Evolutionary conservation across 2,329 filamentous ascomycete genomes (phyloP).

Genomic region (Pyrenochaeta sp.): DNA sequence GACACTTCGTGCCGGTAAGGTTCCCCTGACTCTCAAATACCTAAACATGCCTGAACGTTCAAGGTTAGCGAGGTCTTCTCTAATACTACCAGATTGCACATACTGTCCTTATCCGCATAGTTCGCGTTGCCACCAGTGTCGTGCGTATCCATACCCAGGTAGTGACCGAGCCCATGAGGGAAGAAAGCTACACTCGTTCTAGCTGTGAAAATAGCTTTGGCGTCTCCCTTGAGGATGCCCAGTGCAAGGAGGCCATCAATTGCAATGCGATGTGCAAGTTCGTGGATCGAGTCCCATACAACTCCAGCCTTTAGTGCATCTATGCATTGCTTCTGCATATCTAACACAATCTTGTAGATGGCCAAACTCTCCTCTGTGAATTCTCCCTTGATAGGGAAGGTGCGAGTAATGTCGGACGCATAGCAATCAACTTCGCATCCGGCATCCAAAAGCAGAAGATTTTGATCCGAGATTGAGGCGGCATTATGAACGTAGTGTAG

Average conservation of each 20-base stretch:
- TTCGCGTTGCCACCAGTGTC: conserved; percentile 59
- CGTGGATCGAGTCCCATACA: conserved; percentile 81
- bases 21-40: conserved; percentile 81
- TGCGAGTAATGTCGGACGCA: conserved; percentile 74
- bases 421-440: conserved; percentile 66
- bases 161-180: conserved; percentile 60
- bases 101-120: conserved; percentile 73
- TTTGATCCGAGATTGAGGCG: conserved; percentile 62
- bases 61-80: too few species aligned
- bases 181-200: conserved; percentile 59
- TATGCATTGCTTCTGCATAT: conserved; percentile 86
- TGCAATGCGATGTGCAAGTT: conserved; percentile 79
- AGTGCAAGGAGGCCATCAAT: conserved; percentile 79
- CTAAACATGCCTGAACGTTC: too few species aligned
- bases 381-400: conserved; percentile 77
- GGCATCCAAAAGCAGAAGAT: conserved; percentile 84
- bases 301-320: conserved; percentile 75
- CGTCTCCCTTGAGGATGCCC: conserved; percentile 73
- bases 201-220: conserved; percentile 55
- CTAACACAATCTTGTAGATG: conserved; percentile 83
- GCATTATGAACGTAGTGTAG: conserved; percentile 78
- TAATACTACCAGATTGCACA: too few species aligned
- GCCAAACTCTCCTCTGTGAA: conserved; percentile 50
- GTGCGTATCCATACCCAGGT: conserved; percentile 62
- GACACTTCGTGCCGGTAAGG: conserved; percentile 78